Evolutionary conservation across 2,329 filamentous ascomycete genomes (phyloP).

Genomic region (Onygenales sp.): DNA sequence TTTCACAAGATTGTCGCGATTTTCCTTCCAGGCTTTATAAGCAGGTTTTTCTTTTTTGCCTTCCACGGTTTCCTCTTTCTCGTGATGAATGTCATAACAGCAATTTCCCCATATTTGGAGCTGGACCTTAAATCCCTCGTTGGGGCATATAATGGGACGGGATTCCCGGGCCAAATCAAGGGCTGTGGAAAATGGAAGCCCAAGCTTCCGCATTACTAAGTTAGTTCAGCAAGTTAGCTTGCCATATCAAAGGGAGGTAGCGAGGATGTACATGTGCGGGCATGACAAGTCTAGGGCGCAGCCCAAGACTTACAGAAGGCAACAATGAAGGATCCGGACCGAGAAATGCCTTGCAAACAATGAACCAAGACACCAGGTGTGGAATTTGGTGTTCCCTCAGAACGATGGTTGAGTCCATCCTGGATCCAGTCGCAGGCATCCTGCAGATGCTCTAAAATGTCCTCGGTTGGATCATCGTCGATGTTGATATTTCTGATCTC

Average conservation of each 20-base stretch:
- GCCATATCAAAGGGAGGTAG: not conserved
- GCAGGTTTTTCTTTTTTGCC: conserved; percentile 4
- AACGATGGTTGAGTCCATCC: not conserved
- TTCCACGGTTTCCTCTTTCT: not conserved
- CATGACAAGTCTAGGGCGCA: not conserved
- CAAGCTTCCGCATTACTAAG: conserved; percentile 14
- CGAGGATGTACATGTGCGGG: not conserved
- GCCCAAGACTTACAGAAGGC: conserved; percentile 14
- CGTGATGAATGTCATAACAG: conserved; percentile 1
- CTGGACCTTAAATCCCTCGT: conserved; percentile 14
- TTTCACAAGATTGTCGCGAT: conserved; percentile 4
- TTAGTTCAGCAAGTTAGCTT: not conserved
- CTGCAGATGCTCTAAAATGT: conserved; percentile 13
- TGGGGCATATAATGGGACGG: conserved; percentile 12
- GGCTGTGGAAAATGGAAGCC: conserved; percentile 10
- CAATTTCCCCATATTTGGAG: conserved; percentile 12
- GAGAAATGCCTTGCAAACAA: conserved; percentile 17
- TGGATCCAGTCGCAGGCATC: conserved; percentile 16
- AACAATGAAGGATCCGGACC: conserved; percentile 13
- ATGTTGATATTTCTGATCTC: conserved; percentile 13
- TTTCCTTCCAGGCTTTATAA: conserved; percentile 7
- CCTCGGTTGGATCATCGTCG: conserved; percentile 14
- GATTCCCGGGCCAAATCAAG: conserved; percentile 11
- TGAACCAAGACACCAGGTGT: conserved; percentile 13
- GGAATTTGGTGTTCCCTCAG: not conserved